Evolutionary conservation across 169 alveolate genomes (phyloP).

Genomic region (Plasmodium chabaudi): DNA sequence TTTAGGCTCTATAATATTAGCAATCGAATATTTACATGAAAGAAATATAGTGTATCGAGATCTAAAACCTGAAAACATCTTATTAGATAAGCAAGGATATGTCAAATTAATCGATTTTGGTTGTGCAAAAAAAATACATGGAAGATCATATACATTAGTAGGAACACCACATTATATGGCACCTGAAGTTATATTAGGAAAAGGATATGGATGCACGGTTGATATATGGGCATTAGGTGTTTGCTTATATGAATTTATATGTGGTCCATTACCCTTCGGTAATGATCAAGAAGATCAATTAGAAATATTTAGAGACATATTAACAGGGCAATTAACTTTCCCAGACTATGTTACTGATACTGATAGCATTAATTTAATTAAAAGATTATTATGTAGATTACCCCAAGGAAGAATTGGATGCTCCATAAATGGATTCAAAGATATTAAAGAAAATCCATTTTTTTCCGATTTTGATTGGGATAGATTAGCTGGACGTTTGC

Average conservation of each 20-base stretch:
- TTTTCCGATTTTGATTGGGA: slow-evolving; percentile 92
- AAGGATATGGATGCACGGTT: slow-evolving; percentile 96
- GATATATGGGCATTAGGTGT: slow-evolving; percentile 99
- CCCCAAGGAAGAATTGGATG: slow-evolving; percentile 94
- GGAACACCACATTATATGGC: slow-evolving; percentile 98
- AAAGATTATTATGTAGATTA: slow-evolving; percentile 90
- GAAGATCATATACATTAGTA: slow-evolving; percentile 94
- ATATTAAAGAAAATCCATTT: slow-evolving; percentile 87
- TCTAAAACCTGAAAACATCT: slow-evolving; percentile 98
- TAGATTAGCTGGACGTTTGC: slow-evolving; percentile 88
- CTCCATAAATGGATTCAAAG: slow-evolving; percentile 92
- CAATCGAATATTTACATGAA: slow-evolving; percentile 94
- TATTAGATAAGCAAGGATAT: slow-evolving; percentile 96
- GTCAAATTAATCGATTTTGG: slow-evolving; percentile 96
- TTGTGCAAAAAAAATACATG: slow-evolving; percentile 94
- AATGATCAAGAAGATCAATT: slow-evolving; percentile 96
- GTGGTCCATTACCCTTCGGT: slow-evolving; percentile 99
- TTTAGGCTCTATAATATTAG: slow-evolving; percentile 91
- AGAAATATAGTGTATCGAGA: slow-evolving; percentile 95
- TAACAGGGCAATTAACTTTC: slow-evolving; percentile 86
- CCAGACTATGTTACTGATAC: slow-evolving; percentile 88
- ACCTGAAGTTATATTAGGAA: slow-evolving; percentile 94
- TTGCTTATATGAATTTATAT: slow-evolving; percentile 97
- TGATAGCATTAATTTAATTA: slow-evolving; percentile 91
- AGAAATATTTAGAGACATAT: slow-evolving; percentile 94